Evolutionary conservation across 371 early-diverging fungal genomes (phyloP).

Genomic region (Dichotomocladium elegans): DNA sequence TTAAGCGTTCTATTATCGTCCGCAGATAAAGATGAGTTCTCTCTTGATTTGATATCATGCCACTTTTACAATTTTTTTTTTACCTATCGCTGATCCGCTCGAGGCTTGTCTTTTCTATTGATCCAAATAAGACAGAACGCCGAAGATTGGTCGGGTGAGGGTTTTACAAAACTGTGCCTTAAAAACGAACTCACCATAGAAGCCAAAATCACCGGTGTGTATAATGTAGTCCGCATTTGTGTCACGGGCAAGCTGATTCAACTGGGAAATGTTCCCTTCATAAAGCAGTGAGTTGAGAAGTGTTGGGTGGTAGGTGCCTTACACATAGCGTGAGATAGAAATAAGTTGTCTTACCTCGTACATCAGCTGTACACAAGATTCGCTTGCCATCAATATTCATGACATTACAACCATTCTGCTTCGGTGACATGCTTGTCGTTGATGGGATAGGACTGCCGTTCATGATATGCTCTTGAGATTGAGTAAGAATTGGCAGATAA

Average conservation of each 20-base stretch:
- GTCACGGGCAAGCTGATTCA: conserved; percentile 59
- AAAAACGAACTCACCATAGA: conserved; percentile 53
- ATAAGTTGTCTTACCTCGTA: conserved; percentile 14
- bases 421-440: conserved; percentile 14
- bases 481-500: neutral
- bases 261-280: conserved; percentile 58
- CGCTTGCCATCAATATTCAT: conserved; percentile 18
- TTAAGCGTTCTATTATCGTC: conserved; percentile 49
- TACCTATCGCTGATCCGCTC: conserved; percentile 61
- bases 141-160: neutral
- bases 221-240: conserved; percentile 57
- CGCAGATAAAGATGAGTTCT: too few species aligned
- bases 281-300: neutral
- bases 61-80: too few species aligned
- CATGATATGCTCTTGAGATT: conserved; percentile 5
- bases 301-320: neutral
- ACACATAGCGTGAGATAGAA: neutral
- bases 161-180: neutral
- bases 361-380: conserved; percentile 23
- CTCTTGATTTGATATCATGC: too few species aligned
- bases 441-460: conserved; percentile 26
- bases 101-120: conserved; percentile 49
- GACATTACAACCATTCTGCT: conserved; percentile 12
- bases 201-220: conserved; percentile 70
- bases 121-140: neutral